phyloP scores from a whole-genome alignment of 2,329 filamentous ascomycete species.

The Teratosphaeria pseudoeucalypti region DNA sequence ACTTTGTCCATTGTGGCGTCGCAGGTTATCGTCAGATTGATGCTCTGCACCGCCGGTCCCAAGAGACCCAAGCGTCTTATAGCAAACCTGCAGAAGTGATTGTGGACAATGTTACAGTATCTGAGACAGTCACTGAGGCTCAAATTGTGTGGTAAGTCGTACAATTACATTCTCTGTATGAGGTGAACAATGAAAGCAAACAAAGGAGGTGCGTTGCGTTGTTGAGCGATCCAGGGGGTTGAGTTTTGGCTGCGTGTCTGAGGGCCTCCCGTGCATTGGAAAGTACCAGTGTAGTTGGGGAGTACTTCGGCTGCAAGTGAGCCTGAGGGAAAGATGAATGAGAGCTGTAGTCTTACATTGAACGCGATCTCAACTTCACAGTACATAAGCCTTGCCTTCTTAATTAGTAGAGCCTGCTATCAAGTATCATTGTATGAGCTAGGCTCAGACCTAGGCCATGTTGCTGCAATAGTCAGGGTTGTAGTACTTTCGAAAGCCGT shows the following conservation, averaged over 20 bases:
- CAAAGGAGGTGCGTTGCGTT: background rate
- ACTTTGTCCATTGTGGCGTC: background rate
- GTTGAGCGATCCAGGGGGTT: background rate
- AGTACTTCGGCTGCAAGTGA: too few species aligned
- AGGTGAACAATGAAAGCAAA: background rate
- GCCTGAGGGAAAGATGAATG: too few species aligned
- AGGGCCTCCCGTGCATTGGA: too few species aligned
- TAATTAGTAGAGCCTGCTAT: too few species aligned
- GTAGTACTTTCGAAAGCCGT: background rate
- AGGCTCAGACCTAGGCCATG: too few species aligned
- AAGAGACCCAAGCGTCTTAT: background rate
- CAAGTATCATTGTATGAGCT: too few species aligned
- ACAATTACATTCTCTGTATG: background rate
- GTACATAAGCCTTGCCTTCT: too few species aligned
- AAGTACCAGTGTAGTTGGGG: too few species aligned
- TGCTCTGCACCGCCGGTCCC: background rate
- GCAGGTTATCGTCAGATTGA: background rate
- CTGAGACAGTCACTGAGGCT: background rate
- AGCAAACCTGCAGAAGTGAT: background rate
- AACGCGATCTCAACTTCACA: too few species aligned
- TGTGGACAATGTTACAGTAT: background rate
- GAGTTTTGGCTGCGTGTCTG: too few species aligned
- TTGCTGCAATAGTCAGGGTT: background rate
- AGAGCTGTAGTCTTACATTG: too few species aligned
- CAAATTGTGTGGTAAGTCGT: background rate